Conservation (phyloP, 2,329 filamentous ascomycete genomes). For the Amauroascus niger region DNA sequence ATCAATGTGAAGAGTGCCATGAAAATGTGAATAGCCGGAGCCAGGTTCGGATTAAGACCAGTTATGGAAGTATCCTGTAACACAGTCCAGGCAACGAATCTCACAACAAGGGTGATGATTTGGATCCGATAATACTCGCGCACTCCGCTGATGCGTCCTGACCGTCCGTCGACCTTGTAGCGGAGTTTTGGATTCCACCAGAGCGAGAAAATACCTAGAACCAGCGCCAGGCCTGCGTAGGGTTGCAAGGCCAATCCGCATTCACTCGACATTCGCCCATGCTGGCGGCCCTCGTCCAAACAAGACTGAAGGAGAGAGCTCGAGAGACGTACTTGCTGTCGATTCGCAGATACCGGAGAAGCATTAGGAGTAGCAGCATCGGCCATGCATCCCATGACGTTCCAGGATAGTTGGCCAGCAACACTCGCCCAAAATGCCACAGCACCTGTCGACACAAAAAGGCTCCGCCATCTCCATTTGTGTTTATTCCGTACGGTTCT, state of each 20-base stretch:
- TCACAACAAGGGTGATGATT: constrained; percentile 36
- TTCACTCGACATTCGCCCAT: constrained; percentile 20
- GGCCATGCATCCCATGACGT: constrained; percentile 29
- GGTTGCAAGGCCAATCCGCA: constrained; percentile 27
- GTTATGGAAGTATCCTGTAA: constrained; percentile 33
- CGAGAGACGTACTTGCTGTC: constrained; percentile 8
- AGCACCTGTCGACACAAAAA: constrained; percentile 37
- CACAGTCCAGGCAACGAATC: constrained; percentile 38
- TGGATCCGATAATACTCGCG: constrained; percentile 41
- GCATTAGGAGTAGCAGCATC: no score
- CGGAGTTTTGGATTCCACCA: constrained; percentile 44
- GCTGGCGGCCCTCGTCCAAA: constrained; percentile 17
- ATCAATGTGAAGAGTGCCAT: constrained; percentile 34
- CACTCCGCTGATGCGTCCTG: constrained; percentile 35
- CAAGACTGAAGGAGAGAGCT: constrained; percentile 21
- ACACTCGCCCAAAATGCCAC: constrained; percentile 36
- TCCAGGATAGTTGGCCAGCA: constrained; percentile 36
- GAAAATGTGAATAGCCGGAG: constrained; percentile 32
- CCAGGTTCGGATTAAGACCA: constrained; percentile 24
- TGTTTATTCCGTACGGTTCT: constrained; percentile 27
- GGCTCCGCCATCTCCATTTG: constrained; percentile 36
- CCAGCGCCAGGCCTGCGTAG: constrained; percentile 31
- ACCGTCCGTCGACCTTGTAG: constrained; percentile 35
- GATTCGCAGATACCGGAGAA: neutral
- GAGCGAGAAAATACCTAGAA: constrained; percentile 36